Conservation (phyloP, 2,329 filamentous ascomycete genomes). For the Pochonia chlamydosporia region DNA sequence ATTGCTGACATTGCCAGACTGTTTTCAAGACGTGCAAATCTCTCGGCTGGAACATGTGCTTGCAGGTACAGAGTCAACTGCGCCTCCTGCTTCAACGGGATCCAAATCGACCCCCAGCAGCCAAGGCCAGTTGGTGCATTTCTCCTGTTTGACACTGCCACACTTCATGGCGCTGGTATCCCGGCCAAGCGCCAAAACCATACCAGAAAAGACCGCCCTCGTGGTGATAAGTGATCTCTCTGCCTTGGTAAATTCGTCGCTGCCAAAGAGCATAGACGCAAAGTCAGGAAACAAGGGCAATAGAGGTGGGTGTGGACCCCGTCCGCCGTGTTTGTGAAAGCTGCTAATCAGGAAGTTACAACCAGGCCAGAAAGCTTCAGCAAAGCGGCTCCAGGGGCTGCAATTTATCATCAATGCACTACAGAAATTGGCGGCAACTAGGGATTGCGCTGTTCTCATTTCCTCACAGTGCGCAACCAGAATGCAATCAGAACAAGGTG, state of each 20-base stretch:
- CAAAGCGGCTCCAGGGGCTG: constrained; percentile 45
- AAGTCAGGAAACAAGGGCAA: constrained; percentile 30
- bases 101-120: constrained; percentile 16
- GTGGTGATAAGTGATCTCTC: constrained; percentile 76
- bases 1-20: constrained; percentile 29
- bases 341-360: constrained; percentile 8
- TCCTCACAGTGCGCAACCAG: constrained; percentile 79
- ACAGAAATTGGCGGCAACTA: constrained; percentile 67
- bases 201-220: constrained; percentile 58
- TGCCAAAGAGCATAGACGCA: constrained; percentile 53
- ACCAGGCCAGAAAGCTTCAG: constrained; percentile 29
- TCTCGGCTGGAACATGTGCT: constrained; percentile 22
- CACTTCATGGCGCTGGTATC: constrained; percentile 71
- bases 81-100: constrained; percentile 4
- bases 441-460: constrained; percentile 67
- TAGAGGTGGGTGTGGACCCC: constrained; percentile 26
- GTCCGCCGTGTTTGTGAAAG: background rate
- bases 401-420: constrained; percentile 64
- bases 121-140: constrained; percentile 36
- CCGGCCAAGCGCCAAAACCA: constrained; percentile 57
- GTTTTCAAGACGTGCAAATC: constrained; percentile 35
- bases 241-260: constrained; percentile 68
- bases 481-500: constrained; percentile 60
- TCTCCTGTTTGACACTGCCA: constrained; percentile 53
- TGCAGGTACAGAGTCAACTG: constrained; percentile 12